Base-by-base conservation (phyloP, 2,329 filamentous ascomycete species). In the Aspergillus fructus region DNA sequence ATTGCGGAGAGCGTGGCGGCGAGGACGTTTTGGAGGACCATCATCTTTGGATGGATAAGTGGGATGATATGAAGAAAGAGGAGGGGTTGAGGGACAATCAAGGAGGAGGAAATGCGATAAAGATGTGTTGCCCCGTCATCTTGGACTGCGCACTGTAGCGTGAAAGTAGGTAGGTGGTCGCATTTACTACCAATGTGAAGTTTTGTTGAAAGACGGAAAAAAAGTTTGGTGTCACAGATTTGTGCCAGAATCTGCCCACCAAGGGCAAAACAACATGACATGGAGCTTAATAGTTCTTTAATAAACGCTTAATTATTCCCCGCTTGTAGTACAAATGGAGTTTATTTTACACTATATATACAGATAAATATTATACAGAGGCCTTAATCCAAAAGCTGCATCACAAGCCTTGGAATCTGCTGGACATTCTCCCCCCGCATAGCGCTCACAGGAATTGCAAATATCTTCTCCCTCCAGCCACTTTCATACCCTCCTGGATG, bases 351-450 rank as follows among this genome's bases (percentile, higher is more conserved):
- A 55, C 21, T 43, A 4, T 37, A 48, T 47, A 49, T 51, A 43
- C 34, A 50, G 19, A 49, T 37, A 15, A 13, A 43, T 49, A 39
- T 41, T 34, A 27, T 33, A 41, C 11, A 45, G 13, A 34, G 9
- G 24, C 5, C 19, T 27, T 68, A 69, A 46, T 77, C 74, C 58
- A 80, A 59, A 50, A 78, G 68, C 41, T 74, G 72, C 59, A 78
- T 73, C 34, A 77, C 72, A 40, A 75, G 67, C 40, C 71, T 70
- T 3, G 76, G 75, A 51, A 79, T 76, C 17, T 71, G 69, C 56
- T 91, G 85, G 8, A 96, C 87, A 3, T 93, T 93, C 71, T 97
- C 87, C 5, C 89, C 90, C 57, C 88, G 85, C 61, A 97, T 96
- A 48, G 93, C 94, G 71, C 93, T 96, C 48, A 97, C 87, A 0